A percentile compares a stretch with the other conserved stretches of the same genome.
phyloP scores from a whole-genome alignment of 768 basidiomycete species.

The Chalciporus pseudorubinellus region DNA sequence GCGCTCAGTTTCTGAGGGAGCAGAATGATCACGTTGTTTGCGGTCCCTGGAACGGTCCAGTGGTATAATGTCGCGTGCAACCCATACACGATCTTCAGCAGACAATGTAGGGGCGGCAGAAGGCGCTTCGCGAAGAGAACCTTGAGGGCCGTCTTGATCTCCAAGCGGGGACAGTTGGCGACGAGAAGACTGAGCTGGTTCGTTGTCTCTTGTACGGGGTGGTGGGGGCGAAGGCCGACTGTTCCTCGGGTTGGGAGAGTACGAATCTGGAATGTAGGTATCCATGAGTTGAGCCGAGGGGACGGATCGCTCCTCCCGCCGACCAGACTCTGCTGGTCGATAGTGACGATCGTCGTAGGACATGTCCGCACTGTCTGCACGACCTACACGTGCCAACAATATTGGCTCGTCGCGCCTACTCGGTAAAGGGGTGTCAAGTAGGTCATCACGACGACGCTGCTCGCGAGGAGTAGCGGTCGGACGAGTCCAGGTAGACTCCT shows the following conservation, averaged over 20 bases:
- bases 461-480: constrained; percentile 39
- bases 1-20: constrained; percentile 15
- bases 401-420: constrained; percentile 21
- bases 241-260: constrained; percentile 24
- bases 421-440: constrained; percentile 24
- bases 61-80: constrained; percentile 11
- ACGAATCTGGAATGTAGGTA: constrained; percentile 29
- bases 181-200: constrained; percentile 20
- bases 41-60: constrained; percentile 22
- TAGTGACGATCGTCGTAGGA: constrained; percentile 66
- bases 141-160: constrained; percentile 21
- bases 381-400: constrained; percentile 28
- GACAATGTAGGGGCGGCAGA: constrained; percentile 12
- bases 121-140: constrained; percentile 21
- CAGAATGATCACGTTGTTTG: constrained; percentile 26
- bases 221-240: constrained; percentile 23
- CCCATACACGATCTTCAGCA: constrained; percentile 27
- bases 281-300: constrained; percentile 21
- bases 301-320: constrained; percentile 28
- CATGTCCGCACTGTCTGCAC: constrained; percentile 33
- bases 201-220: constrained; percentile 24
- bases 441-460: constrained; percentile 25
- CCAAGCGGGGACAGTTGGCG: constrained; percentile 24
- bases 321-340: constrained; percentile 42
- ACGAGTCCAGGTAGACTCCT: constrained; percentile 56